Percentiles rank a stretch among this genome's conserved stretches.
phyloP scores from a whole-genome alignment of 2,329 filamentous ascomycete genomes.

The Fusarium chaquense region DNA sequence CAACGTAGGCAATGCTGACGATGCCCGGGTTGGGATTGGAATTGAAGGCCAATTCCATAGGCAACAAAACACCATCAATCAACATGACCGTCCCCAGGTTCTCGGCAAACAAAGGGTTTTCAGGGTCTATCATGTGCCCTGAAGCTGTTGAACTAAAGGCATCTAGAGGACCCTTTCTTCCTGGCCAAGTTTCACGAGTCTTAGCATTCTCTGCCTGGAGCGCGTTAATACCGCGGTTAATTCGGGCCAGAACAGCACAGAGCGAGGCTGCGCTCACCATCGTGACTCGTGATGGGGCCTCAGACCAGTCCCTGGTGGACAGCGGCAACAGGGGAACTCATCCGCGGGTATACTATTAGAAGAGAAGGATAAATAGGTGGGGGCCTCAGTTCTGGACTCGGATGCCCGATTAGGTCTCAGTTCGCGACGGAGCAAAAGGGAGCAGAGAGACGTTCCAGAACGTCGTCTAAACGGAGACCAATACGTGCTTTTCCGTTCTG shows the following conservation, averaged over 20 bases:
- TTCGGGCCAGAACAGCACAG: conserved; percentile 41
- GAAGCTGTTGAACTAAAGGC: conserved; percentile 19
- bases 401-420: conserved; percentile 34
- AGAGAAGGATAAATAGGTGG: conserved; percentile 35
- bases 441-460: conserved; percentile 43
- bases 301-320: conserved; percentile 41
- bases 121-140: conserved; percentile 40
- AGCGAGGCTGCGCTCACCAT: conserved; percentile 40
- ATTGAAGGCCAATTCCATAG: conserved; percentile 30
- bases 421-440: conserved; percentile 37
- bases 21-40: conserved; percentile 29
- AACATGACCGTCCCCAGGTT: conserved; percentile 3
- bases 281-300: conserved; percentile 46
- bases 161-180: conserved; percentile 31
- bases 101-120: conserved; percentile 19
- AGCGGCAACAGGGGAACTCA: conserved; percentile 44
- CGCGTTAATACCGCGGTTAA: conserved; percentile 41
- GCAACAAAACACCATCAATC: conserved; percentile 22
- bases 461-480: conserved; percentile 33
- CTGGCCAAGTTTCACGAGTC: conserved; percentile 24
- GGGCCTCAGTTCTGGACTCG: conserved; percentile 40
- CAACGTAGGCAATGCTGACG: conserved; percentile 13
- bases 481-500: conserved; percentile 15
- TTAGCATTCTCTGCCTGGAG: conserved; percentile 16
- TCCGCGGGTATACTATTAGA: conserved; percentile 32